Base-by-base conservation (phyloP, 805 yeast species). In the Sugiyamaella lignohabitans region DNA sequence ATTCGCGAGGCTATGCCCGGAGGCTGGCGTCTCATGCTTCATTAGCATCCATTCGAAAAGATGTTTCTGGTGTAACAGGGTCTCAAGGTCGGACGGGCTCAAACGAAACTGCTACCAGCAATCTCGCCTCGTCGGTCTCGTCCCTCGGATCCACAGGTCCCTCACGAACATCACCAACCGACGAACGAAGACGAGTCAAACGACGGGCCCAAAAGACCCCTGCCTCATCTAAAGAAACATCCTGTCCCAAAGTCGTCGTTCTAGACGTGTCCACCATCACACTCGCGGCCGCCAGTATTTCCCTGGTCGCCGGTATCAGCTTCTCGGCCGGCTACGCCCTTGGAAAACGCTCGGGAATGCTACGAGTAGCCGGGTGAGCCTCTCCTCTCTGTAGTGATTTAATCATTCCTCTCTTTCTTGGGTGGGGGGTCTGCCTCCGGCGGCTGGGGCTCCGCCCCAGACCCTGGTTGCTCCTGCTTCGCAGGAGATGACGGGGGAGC, bases 311-410 rank as follows among this genome's bases (percentile, higher is more conserved):
- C 10, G 56, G 56, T 1, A 42, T 54, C 40, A 48, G 54, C 32
- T 54, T 54, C 40, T 40, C 53, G n/a, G 57, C 57, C 1, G 58
- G 58, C 21, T 54, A 51, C 44, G 56, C 55, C 11, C 27, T 54
- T 20, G 58, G 58, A 16, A 41, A 48, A 32, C 43, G 49, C 6
- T 48, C 56, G 1, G 52, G 41, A 5, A 38, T 38, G 41, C 14
- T 38, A 11, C 41, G 38, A 16, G 38, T 35, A 35, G 32, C 32
- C 14, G 32, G 32, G 8, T 27, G 14, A 27, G 32, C 14, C 32
- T 14, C 32, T 27, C n/a, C n/a, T n/a, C n/a, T n/a, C n/a, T n/a
- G n/a, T n/a, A n/a, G n/a, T n/a, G n/a, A n/a, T n/a, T n/a, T n/a
- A n/a, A n/a, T n/a, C n/a, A n/a, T n/a, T n/a, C n/a, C n/a, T n/a